Conservation (phyloP, 2,329 filamentous ascomycete species). For the Aphanocladium album region DNA sequence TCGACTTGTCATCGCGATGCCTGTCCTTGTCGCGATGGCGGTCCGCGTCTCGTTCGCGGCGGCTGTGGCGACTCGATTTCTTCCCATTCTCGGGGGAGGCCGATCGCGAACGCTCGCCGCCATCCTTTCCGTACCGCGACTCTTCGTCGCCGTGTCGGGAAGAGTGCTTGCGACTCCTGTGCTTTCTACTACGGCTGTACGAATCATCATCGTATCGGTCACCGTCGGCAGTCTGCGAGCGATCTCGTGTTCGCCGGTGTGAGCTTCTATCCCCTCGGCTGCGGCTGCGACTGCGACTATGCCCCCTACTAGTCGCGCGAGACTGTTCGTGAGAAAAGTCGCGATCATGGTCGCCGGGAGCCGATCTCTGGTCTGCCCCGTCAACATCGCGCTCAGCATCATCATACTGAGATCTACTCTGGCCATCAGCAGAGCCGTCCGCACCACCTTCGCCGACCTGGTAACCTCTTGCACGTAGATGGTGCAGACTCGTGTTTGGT, state of each 20-base stretch:
- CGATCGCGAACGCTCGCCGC: slow-evolving; percentile 57
- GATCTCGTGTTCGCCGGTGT: slow-evolving; percentile 49
- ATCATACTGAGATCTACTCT: slow-evolving; percentile 15
- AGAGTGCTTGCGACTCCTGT: slow-evolving; percentile 37
- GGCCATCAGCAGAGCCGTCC: slow-evolving; percentile 3
- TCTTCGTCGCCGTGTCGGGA: slow-evolving; percentile 44
- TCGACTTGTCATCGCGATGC: slow-evolving; percentile 39
- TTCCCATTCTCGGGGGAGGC: slow-evolving; percentile 57
- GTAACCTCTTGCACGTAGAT: slow-evolving; percentile 52
- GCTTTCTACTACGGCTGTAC: slow-evolving; percentile 45
- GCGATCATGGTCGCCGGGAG: slow-evolving; percentile 16
- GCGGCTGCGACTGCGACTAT: slow-evolving; percentile 22
- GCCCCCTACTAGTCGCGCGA: slow-evolving; percentile 27
- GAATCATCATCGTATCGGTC: slow-evolving; percentile 42
- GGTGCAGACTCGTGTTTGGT: slow-evolving; percentile 72
- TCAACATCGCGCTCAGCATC: slow-evolving; percentile 16
- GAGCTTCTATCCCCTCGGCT: slow-evolving; percentile 41
- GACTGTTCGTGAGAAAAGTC: slow-evolving; percentile 30
- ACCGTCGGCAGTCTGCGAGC: slow-evolving; percentile 46
- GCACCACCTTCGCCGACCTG: slow-evolving; percentile 32
- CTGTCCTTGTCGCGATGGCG: slow-evolving; percentile 41
- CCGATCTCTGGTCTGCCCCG: slow-evolving; percentile 13
- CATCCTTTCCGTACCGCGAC: slow-evolving; percentile 32
- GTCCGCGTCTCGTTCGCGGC: slow-evolving; percentile 47
- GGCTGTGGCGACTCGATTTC: slow-evolving; percentile 55